Base-by-base conservation (phyloP, 306 rosid species). In the Vigna hirtella region DNA sequence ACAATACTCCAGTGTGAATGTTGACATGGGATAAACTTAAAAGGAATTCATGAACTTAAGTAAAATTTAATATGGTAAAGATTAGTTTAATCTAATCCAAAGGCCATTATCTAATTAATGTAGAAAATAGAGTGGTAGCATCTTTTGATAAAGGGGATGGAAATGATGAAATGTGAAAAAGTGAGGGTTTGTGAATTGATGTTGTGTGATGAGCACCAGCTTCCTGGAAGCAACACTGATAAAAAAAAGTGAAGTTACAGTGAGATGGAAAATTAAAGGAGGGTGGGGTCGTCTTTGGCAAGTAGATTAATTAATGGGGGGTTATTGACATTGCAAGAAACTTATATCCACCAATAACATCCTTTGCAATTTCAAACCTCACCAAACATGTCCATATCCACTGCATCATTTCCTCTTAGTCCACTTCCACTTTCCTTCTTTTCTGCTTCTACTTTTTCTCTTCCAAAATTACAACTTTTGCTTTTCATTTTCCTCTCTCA, bases 311-410 rank as follows among this genome's bases (percentile, higher is more conserved):
- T 43, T 49, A 67, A 67, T 67, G 72, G 10, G 56, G 22, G 20
- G 38, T 67, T 47, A 67, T 67, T 67, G 87, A 83, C 86, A 64
- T 80, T 77, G 0, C 8, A 65, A 24, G 68, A 83, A 48, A 42
- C 80, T 82, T 86, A 77, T 86, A 77, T 86, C 92, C 88, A 74
- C 34, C 55, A 30, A 43, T 43, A 0, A 13, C 14, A 43, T 43
- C 49, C 14, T 3, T 43, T 6, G 5, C 53, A 69, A 55, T 55
- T 24, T 11, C 50, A 77, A 64, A 16, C 11, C 9, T 57, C 51
- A 40, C 40, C 32, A 36, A 16, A 16, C 49, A 20, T 51, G 88
- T 88, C 85, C 62, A 82, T 71, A 36, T 18, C n/a, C 83, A 9
- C 50, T 88, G 90, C 47, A 88, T 10, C 4, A 5, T 67, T 57